Evolutionary conservation across 371 early-diverging fungal species (phyloP).

Genomic region (Mortierella sp.): DNA sequence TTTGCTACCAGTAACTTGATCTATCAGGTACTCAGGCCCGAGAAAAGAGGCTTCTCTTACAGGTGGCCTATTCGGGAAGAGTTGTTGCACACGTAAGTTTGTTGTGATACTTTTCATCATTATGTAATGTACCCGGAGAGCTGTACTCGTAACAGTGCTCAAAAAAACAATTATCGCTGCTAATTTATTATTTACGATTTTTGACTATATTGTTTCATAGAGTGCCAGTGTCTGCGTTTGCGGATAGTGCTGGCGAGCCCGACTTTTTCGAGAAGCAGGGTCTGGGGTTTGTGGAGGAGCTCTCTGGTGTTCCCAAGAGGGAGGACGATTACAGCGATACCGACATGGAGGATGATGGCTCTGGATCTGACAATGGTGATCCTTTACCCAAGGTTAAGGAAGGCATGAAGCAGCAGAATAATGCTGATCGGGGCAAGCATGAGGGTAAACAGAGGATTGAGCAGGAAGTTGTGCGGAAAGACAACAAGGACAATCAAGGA

Average conservation of each 20-base stretch:
- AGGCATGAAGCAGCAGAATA: no score
- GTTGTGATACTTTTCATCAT: neutral
- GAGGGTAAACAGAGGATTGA: neutral
- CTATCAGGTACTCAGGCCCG: neutral
- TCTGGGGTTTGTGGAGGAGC: slow-evolving; percentile 34
- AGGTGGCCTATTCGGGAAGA: slow-evolving; percentile 45
- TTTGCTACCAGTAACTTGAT: neutral
- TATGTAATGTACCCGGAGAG: neutral
- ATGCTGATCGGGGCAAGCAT: no score
- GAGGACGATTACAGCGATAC: slow-evolving; percentile 22
- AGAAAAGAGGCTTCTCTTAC: neutral
- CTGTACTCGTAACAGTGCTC: no score
- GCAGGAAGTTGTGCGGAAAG: neutral
- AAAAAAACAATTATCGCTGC: neutral
- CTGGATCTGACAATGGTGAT: neutral
- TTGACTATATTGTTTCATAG: slow-evolving; percentile 10
- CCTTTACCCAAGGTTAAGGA: neutral
- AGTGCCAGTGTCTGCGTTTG: slow-evolving; percentile 15
- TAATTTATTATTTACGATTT: neutral
- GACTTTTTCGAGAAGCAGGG: slow-evolving; percentile 27
- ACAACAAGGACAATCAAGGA: neutral
- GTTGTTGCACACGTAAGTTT: slow-evolving; percentile 30
- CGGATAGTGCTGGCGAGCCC: neutral
- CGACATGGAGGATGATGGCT: neutral
- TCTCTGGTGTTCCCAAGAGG: slow-evolving; percentile 38